Evolutionary conservation across 1,284 basidiomycete species (phyloP).

Genomic region (Marasmius oreades): DNA sequence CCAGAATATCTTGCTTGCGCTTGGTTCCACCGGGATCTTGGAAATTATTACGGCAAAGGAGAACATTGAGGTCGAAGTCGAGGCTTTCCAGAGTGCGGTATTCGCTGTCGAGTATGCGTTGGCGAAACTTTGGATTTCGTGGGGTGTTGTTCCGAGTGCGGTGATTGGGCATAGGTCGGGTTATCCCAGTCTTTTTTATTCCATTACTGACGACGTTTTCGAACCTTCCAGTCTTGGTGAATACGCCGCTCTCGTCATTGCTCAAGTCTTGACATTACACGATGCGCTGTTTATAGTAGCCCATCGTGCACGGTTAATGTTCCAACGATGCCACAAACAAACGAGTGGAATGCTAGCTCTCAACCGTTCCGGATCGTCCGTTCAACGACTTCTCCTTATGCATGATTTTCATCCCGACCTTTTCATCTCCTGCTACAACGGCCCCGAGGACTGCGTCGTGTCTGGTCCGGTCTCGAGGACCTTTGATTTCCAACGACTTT

Average conservation of each 20-base stretch:
- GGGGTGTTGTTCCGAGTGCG: conserved; percentile 54
- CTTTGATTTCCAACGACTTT: conserved; percentile 36
- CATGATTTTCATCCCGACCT: conserved; percentile 33
- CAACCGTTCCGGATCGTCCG: too few relatives aligned
- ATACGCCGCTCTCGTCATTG: conserved; percentile 60
- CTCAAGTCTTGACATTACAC: conserved; percentile 51
- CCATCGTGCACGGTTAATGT: conserved; percentile 51
- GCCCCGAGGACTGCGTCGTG: conserved; percentile 51
- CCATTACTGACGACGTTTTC: conserved; percentile 6
- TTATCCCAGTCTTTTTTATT: conserved; percentile 4
- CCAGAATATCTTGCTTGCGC: too few relatives aligned
- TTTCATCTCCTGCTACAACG: conserved; percentile 60
- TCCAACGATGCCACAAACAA: conserved; percentile 37
- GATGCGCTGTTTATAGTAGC: conserved; percentile 59
- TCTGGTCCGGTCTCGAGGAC: conserved; percentile 47
- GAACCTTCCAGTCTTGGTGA: conserved; percentile 59
- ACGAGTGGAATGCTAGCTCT: conserved; percentile 59
- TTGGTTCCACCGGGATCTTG: conserved; percentile 52
- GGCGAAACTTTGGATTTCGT: conserved; percentile 56
- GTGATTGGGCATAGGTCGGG: conserved; percentile 65
- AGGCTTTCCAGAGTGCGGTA: conserved; percentile 49
- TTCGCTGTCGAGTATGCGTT: conserved; percentile 62
- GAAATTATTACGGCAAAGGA: conserved; percentile 34
- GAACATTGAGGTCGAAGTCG: conserved; percentile 23
- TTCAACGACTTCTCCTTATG: too few relatives aligned